Evolutionary conservation across 768 basidiomycete species (phyloP), one percentile per base, ranked within the genome.

Genomic region (Leucocoprinus sp.): DNA sequence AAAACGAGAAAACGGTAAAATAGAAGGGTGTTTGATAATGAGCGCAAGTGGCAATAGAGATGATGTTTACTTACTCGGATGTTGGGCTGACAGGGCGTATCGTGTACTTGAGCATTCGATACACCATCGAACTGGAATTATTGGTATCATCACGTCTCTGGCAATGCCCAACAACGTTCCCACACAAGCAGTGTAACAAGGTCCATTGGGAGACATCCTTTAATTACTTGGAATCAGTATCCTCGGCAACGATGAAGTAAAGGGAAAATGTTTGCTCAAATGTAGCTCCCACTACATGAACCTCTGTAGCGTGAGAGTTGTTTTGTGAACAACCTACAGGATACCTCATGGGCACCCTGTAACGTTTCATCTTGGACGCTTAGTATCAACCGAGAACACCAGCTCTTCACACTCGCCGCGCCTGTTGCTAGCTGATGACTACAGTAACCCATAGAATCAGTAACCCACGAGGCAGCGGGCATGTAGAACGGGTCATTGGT

Each of bases 371-470:
- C 57, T 96, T 60, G 93, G 93, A 89, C 86, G 75, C 53, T 66
- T 86, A 84, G 92, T 93, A 98, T 98, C 93, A 81, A 84, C 85
- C 87, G 73, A 70, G 75, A 66, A 64, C 65, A 45, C 39, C 43
- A 38, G 60, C 61, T 48, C 67, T 61, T 59, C 51, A 55, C 58
- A 55, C 57, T 50, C 52, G 50, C 55, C 59, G 47, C 54, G 54
- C 41, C 51, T 47, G 51, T 49, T 56, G 52, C 42, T 39, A 53
- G 24, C 46, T 35, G 45, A n/a, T 36, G 48, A 43, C 19, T 28
- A 37, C 53, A 42, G 37, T 22, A 27, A 48, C 41, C 35, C 47
- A 38, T 37, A 41, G 33, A 41, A 47, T 37, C 34, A 44, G 42
- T 45, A 44, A 47, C 35, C 37, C 51, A 48, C 53, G 37, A 54